These are phyloP conservation scores for Arthrobotrys sphaeroides DNA, from an alignment of 2,329 filamentous ascomycete species.

Conservation along the genomic window DNA sequence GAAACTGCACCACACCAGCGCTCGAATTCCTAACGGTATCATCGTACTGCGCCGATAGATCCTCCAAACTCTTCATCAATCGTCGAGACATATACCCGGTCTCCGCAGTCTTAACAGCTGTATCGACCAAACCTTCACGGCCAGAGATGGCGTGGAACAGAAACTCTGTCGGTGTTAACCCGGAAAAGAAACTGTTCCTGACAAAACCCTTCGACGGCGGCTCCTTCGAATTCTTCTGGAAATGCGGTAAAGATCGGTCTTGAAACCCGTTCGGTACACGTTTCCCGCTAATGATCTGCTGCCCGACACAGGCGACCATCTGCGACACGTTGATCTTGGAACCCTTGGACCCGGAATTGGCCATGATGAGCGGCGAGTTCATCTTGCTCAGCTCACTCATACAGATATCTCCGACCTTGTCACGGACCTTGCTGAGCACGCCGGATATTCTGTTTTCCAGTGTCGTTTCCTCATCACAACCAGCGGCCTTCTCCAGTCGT, in stretches of 20 bases:
- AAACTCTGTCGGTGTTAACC: conserved; percentile 88
- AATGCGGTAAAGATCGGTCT: conserved; percentile 92
- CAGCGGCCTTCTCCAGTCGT: conserved; percentile 83
- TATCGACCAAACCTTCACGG: conserved; percentile 97
- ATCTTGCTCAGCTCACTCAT: conserved; percentile 87
- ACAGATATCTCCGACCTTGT: conserved; percentile 89
- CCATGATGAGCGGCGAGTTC: conserved; percentile 96
- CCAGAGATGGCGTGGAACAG: conserved; percentile 98
- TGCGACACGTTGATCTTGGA: conserved; percentile 98
- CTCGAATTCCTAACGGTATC: conserved; percentile 92
- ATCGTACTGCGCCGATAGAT: conserved; percentile 92
- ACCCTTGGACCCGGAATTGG: conserved; percentile 94
- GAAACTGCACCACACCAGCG: conserved; percentile 91
- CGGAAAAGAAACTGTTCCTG: conserved; percentile 94
- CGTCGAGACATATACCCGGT: conserved; percentile 99
- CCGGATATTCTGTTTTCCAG: conserved; percentile 90
- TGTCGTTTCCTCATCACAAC: conserved; percentile 90
- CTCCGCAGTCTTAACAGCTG: conserved; percentile 97
- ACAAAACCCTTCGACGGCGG: conserved; percentile 98
- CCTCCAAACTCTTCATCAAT: conserved; percentile 96
- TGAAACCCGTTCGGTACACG: conserved; percentile 97
- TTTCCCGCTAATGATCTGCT: conserved; percentile 94
- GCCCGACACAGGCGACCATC: conserved; percentile 96
- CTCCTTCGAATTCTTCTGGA: conserved; percentile 87
- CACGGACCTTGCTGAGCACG: conserved; percentile 89